Evolutionary conservation across 139 green algal genomes (phyloP).

Genomic region (Coelastrella sp.): DNA sequence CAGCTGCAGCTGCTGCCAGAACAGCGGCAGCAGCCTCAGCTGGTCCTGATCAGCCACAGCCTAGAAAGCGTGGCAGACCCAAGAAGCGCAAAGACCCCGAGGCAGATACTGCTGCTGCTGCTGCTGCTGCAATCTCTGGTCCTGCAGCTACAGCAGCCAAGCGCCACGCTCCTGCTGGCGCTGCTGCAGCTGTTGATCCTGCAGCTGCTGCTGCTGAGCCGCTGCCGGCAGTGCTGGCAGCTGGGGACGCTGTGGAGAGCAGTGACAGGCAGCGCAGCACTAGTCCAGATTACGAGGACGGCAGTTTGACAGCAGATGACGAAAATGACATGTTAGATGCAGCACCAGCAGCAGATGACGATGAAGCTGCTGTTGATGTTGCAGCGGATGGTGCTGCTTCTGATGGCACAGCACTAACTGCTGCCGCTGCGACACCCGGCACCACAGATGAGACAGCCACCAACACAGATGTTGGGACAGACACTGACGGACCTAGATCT

Average conservation of each 20-base stretch:
- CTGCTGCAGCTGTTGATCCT: too few species aligned
- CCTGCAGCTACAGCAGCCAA: neutral
- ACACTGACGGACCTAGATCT: neutral
- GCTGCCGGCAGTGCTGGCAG: too few species aligned
- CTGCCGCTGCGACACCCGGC: neutral
- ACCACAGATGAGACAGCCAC: neutral
- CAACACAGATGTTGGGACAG: neutral
- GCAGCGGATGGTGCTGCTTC: neutral
- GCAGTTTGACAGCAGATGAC: neutral
- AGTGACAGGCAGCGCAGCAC: neutral
- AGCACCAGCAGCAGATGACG: neutral
- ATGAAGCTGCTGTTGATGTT: neutral
- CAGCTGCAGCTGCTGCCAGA: conserved; percentile 7
- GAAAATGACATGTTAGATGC: neutral
- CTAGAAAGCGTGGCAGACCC: neutral
- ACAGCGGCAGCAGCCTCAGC: conserved; percentile 5
- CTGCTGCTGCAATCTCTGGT: neutral
- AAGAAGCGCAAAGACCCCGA: conserved; percentile 1
- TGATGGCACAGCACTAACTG: neutral
- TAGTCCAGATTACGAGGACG: neutral
- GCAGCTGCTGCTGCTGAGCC: too few species aligned
- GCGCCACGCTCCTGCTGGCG: too few species aligned
- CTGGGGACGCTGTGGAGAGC: neutral
- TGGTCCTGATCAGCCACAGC: neutral
- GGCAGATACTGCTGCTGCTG: neutral